Percentiles rank a stretch among this genome's conserved stretches.
phyloP scores from a whole-genome alignment of 768 basidiomycete species.

The Tulasnella sp. region DNA sequence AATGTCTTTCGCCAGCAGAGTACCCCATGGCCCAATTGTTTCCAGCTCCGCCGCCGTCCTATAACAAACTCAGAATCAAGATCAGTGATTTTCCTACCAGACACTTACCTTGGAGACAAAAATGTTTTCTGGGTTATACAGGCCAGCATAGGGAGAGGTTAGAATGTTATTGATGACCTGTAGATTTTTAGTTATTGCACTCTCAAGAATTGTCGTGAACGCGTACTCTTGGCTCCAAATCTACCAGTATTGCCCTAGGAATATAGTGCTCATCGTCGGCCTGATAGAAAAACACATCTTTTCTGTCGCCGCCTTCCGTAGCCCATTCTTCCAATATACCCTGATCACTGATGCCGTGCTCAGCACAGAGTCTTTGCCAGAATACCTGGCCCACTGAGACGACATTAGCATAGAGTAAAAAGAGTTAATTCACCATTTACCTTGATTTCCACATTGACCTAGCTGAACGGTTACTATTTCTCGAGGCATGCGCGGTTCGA shows the following conservation, averaged over 20 bases:
- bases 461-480: slow-evolving; percentile 76
- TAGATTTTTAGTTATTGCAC: not conserved
- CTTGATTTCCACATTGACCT: slow-evolving; percentile 89
- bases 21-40: slow-evolving; percentile 99
- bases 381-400: slow-evolving; percentile 83
- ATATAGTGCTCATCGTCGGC: slow-evolving; percentile 99
- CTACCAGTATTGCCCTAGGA: slow-evolving; percentile 88
- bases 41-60: slow-evolving; percentile 94
- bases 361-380: slow-evolving; percentile 96
- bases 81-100: not conserved
- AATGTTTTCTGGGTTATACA: slow-evolving; percentile 98
- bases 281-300: slow-evolving; percentile 99
- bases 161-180: slow-evolving; percentile 96
- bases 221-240: slow-evolving; percentile 87
- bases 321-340: slow-evolving; percentile 97
- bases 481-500: slow-evolving; percentile 76
- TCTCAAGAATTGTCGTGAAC: not conserved
- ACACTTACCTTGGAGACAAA: slow-evolving; percentile 55
- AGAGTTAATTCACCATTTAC: slow-evolving; percentile 34
- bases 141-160: slow-evolving; percentile 65
- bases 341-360: slow-evolving; percentile 93
- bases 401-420: not conserved
- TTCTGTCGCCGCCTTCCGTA: slow-evolving; percentile 86
- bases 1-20: slow-evolving; percentile 74
- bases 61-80: not conserved